These are phyloP conservation scores for Nannochloropsis gaditana DNA, from an alignment of 108 stramenopile genomes.

Conservation along the genomic window DNA sequence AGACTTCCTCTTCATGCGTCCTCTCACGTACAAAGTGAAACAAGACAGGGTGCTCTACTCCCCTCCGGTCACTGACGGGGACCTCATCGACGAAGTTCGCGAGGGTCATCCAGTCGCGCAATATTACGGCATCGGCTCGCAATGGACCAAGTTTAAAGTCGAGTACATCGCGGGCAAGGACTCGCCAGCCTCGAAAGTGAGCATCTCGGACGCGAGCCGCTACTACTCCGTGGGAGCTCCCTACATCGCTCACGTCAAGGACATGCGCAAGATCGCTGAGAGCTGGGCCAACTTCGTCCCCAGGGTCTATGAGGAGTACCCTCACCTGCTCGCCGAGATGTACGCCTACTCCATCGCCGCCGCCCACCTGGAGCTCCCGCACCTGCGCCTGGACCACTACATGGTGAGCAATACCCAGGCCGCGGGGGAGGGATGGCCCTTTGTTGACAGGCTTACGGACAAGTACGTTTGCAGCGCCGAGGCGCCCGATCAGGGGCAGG, in stretches of 20 bases:
- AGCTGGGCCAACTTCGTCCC: conserved; percentile 73
- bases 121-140: conserved; percentile 69
- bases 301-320: conserved; percentile 61
- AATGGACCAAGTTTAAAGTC: conserved; percentile 68
- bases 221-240: conserved; percentile 82
- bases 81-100: conserved; percentile 48
- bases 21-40: conserved; percentile 57
- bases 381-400: conserved; percentile 65
- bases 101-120: conserved; percentile 77
- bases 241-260: conserved; percentile 71
- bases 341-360: conserved; percentile 74
- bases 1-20: conserved; percentile 79
- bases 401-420: conserved; percentile 54
- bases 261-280: conserved; percentile 66
- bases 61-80: neutral
- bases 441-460: neutral
- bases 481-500: neutral
- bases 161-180: conserved; percentile 60
- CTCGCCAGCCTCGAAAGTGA: conserved; percentile 47
- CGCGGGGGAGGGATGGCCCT: conserved; percentile 7
- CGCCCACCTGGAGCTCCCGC: conserved; percentile 66
- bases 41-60: conserved; percentile 55
- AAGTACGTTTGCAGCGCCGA: neutral
- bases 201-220: conserved; percentile 52
- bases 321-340: conserved; percentile 52